These are phyloP conservation scores for Heliamphora pulchella DNA, from an alignment of 179 eudicot genomes.

Conservation along the genomic window DNA sequence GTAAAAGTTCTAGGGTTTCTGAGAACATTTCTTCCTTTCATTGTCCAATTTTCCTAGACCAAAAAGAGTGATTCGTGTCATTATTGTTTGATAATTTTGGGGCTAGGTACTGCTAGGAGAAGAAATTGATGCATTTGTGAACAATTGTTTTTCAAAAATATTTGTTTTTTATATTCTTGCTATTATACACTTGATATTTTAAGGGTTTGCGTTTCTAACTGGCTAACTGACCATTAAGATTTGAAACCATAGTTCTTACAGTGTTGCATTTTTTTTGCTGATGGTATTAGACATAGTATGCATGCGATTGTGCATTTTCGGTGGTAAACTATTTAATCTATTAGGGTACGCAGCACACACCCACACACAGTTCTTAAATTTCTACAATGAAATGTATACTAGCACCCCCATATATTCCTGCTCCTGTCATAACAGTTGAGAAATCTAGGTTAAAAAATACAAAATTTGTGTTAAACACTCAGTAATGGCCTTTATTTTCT, in stretches of 20 bases:
- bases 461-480: too few relatives aligned
- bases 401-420: too few relatives aligned
- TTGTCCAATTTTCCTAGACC: not conserved
- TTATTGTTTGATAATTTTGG: not conserved
- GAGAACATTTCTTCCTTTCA: too few relatives aligned
- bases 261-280: conserved; percentile 14
- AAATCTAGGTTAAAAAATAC: too few relatives aligned
- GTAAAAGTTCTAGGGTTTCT: not conserved
- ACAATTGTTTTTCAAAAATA: not conserved
- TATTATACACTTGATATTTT: not conserved
- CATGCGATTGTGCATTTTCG: too few relatives aligned
- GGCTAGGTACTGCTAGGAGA: not conserved
- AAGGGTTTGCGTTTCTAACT: not conserved
- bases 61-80: not conserved
- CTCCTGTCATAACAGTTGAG: too few relatives aligned
- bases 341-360: too few relatives aligned
- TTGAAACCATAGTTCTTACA: not conserved
- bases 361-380: too few relatives aligned
- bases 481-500: too few relatives aligned
- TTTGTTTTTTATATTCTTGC: not conserved
- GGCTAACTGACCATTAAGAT: not conserved
- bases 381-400: too few relatives aligned
- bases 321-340: too few relatives aligned
- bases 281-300: not conserved
- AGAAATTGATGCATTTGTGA: not conserved